Evolutionary conservation across 2,329 filamentous ascomycete genomes (phyloP).

Genomic region (Grosmannia serpens): DNA sequence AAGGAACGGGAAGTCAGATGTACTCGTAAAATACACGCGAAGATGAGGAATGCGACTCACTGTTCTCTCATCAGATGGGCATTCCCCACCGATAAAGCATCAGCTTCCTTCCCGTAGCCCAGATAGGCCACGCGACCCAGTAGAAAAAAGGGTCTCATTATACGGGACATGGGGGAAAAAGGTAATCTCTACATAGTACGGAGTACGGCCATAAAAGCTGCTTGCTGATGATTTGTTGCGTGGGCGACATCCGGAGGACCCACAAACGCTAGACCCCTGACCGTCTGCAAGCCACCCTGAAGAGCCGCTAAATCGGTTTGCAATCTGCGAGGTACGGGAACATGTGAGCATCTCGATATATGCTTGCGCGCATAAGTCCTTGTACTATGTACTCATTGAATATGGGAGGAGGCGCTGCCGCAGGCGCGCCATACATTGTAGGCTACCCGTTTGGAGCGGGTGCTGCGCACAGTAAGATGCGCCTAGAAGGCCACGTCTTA

Average conservation of each 20-base stretch:
- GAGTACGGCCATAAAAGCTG: not conserved
- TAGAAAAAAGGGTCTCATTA: not conserved
- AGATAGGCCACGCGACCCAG: not conserved
- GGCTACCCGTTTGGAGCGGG: too few species aligned
- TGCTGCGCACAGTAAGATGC: too few species aligned
- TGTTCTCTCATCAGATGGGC: not conserved
- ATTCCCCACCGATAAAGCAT: not conserved
- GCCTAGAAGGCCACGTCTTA: too few species aligned
- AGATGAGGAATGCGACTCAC: not conserved
- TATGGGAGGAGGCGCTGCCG: too few species aligned
- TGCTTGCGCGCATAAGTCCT: too few species aligned
- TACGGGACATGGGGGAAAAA: not conserved
- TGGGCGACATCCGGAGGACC: not conserved
- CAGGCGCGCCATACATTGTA: too few species aligned
- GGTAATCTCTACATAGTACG: not conserved
- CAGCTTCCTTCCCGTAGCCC: not conserved
- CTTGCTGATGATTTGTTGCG: not conserved
- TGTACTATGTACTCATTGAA: too few species aligned
- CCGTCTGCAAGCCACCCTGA: not conserved
- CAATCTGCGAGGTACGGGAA: not conserved
- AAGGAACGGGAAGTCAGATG: not conserved
- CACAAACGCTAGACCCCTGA: not conserved
- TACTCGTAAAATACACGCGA: not conserved
- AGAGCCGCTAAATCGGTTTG: not conserved
- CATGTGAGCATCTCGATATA: not conserved